phyloP scores from a whole-genome alignment of 495 filamentous ascomycete genomes.

The Letharia lupina region DNA sequence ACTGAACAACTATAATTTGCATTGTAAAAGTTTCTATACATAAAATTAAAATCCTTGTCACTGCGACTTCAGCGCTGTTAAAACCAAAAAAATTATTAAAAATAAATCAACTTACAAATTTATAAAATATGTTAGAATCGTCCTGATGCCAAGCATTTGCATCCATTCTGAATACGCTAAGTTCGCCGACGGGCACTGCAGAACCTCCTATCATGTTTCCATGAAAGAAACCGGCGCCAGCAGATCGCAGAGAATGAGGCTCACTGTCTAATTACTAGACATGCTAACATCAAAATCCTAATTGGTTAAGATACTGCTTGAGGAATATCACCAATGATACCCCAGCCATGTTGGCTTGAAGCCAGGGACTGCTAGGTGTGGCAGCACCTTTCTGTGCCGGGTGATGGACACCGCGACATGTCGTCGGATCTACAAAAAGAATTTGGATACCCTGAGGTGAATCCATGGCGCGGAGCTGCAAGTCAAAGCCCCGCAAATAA shows the following conservation, averaged over 20 bases:
- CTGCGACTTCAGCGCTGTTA: too few relatives aligned
- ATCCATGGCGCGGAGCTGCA: background rate
- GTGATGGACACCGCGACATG: conserved; percentile 38
- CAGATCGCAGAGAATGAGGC: background rate
- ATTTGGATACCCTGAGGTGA: conserved; percentile 40
- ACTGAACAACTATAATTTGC: too few relatives aligned
- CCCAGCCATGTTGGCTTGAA: background rate
- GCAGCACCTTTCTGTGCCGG: background rate
- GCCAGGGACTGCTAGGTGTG: background rate
- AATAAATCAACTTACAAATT: too few relatives aligned
- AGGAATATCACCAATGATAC: background rate
- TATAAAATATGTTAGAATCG: too few relatives aligned
- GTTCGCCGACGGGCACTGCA: too few relatives aligned
- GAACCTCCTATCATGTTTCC: too few relatives aligned
- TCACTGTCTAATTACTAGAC: background rate
- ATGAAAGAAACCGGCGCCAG: background rate
- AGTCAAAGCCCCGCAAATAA: conserved; percentile 23
- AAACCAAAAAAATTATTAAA: too few relatives aligned
- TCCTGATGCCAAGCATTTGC: too few relatives aligned
- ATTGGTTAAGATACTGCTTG: background rate
- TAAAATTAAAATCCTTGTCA: too few relatives aligned
- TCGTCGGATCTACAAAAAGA: conserved; percentile 68
- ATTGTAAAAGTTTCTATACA: too few relatives aligned
- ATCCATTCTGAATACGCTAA: too few relatives aligned
- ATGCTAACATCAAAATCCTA: background rate